Evolutionary conservation across 257 asterid genomes (phyloP).

Genomic region (Catharanthus roseus): DNA sequence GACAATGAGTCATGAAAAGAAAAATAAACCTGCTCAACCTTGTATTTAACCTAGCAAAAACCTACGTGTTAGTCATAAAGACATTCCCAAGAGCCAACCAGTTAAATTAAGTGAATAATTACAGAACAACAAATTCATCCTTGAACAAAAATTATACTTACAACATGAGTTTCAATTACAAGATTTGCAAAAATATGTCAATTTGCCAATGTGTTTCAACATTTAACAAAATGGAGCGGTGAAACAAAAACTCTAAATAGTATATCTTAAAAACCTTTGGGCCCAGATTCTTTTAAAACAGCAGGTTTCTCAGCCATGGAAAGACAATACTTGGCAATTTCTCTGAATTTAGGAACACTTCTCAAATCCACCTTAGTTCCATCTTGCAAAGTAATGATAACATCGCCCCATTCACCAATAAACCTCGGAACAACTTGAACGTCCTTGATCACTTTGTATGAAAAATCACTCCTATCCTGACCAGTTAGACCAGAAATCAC

Average conservation of each 20-base stretch:
- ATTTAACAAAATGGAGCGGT: background rate
- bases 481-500: slow-evolving; percentile 91
- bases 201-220: background rate
- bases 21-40: background rate
- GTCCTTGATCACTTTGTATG: slow-evolving; percentile 70
- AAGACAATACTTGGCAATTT: slow-evolving; percentile 81
- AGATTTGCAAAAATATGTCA: background rate
- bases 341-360: slow-evolving; percentile 94
- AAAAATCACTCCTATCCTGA: slow-evolving; percentile 80
- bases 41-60: background rate
- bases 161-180: slow-evolving; percentile 1
- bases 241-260: background rate
- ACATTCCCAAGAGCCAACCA: background rate
- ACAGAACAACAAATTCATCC: background rate
- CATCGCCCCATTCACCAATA: slow-evolving; percentile 95
- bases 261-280: slow-evolving; percentile 60
- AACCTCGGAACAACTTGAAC: slow-evolving; percentile 95
- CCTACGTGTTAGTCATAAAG: background rate
- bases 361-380: slow-evolving; percentile 87
- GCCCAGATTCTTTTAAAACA: slow-evolving; percentile 36
- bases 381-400: slow-evolving; percentile 75
- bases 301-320: slow-evolving; percentile 60
- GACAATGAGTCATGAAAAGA: background rate
- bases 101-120: background rate
- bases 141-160: slow-evolving; percentile 3